These are phyloP conservation scores for Podospora pseudocomata DNA, from an alignment of 495 filamentous ascomycete species.

Conservation along the genomic window DNA sequence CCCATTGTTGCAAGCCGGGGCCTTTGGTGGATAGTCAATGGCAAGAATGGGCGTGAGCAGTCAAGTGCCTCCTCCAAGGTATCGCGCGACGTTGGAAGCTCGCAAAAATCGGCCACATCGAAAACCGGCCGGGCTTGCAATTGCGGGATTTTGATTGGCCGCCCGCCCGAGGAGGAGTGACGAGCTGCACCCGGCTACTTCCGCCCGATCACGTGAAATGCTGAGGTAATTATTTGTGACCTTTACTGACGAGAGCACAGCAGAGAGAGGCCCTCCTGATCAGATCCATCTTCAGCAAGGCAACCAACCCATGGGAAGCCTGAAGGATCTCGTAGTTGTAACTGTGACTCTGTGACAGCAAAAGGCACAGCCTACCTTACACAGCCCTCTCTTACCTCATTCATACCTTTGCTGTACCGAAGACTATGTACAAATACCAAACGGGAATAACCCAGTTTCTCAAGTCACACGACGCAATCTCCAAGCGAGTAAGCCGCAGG, in stretches of 20 bases:
- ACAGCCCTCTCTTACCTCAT: background rate
- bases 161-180: background rate
- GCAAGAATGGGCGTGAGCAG: constrained; percentile 30
- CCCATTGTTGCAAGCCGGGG: constrained; percentile 45
- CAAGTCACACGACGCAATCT: constrained; percentile 6
- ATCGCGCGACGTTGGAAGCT: constrained; percentile 38
- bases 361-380: background rate
- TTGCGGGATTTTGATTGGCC: constrained; percentile 45
- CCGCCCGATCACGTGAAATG: background rate
- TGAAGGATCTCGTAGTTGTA: background rate
- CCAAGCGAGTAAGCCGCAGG: constrained; percentile 2
- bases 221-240: no score
- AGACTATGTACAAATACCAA: background rate
- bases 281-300: background rate
- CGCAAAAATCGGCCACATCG: constrained; percentile 36
- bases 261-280: background rate
- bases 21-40: constrained; percentile 37
- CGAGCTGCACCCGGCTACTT: constrained; percentile 1
- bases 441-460: background rate
- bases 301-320: background rate
- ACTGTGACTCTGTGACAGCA: background rate
- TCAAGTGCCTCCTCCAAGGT: constrained; percentile 7
- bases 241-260: no score
- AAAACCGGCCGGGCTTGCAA: constrained; percentile 46
- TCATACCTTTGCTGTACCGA: no score